phyloP scores from a whole-genome alignment of 208 protist species.

The Trypanosoma avium region DNA sequence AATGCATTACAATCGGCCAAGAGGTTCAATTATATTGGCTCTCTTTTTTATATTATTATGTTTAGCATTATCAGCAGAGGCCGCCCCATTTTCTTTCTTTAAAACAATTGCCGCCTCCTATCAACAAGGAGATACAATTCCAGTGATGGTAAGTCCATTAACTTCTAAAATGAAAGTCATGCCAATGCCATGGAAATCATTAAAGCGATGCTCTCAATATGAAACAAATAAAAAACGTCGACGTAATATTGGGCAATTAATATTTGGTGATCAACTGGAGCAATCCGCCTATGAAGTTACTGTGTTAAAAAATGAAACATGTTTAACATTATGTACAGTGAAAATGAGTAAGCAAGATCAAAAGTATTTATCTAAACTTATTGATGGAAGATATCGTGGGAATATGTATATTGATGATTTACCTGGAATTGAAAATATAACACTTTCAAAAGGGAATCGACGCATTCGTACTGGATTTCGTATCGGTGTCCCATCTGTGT shows the following conservation, averaged over 20 bases:
- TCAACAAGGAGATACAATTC: slow-evolving; percentile 19
- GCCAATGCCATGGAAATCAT: slow-evolving; percentile 86
- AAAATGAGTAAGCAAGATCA: background rate
- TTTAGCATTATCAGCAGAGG: background rate
- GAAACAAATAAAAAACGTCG: slow-evolving; percentile 4
- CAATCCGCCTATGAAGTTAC: slow-evolving; percentile 64
- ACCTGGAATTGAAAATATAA: slow-evolving; percentile 33
- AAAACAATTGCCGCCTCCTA: slow-evolving; percentile 29
- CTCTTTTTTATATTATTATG: background rate
- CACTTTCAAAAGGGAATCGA: background rate
- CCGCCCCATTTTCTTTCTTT: slow-evolving; percentile 3
- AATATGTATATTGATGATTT: slow-evolving; percentile 64
- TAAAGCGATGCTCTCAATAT: slow-evolving; percentile 69
- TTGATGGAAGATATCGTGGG: slow-evolving; percentile 44
- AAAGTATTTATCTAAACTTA: slow-evolving; percentile 27
- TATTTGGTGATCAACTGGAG: slow-evolving; percentile 89
- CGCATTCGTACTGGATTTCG: slow-evolving; percentile 23
- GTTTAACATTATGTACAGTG: slow-evolving; percentile 24
- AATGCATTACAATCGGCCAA: background rate
- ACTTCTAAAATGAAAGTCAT: slow-evolving; percentile 83
- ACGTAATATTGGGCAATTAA: slow-evolving; percentile 79
- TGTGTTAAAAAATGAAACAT: slow-evolving; percentile 21
- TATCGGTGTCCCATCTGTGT: slow-evolving; percentile 16
- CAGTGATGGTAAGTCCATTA: slow-evolving; percentile 73
- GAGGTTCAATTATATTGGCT: background rate